These are phyloP conservation scores for Umbilicus rupestris DNA, from an alignment of 164 flowering plant genomes.

Conservation along the genomic window DNA sequence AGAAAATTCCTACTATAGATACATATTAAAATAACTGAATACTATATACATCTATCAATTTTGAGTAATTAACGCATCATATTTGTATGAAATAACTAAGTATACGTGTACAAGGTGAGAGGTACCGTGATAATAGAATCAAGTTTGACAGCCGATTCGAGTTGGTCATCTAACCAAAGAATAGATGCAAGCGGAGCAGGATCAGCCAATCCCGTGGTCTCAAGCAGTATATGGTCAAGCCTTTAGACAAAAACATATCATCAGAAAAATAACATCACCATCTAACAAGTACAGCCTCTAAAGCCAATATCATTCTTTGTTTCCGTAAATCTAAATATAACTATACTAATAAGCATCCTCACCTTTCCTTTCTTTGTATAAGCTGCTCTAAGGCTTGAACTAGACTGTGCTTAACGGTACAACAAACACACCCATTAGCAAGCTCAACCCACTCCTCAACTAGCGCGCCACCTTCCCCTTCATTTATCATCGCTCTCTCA, in stretches of 20 bases:
- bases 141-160: constrained; percentile 79
- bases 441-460: constrained; percentile 99
- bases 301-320: neutral
- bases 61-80: neutral
- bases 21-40: neutral
- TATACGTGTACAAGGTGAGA: constrained; percentile 8
- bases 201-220: constrained; percentile 92
- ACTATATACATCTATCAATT: neutral
- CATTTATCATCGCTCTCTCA: constrained; percentile 93
- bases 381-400: constrained; percentile 97
- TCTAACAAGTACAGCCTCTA: neutral
- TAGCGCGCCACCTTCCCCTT: constrained; percentile 75
- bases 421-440: constrained; percentile 97
- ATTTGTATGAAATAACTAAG: neutral
- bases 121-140: constrained; percentile 90
- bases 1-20: neutral
- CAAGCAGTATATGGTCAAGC: constrained; percentile 85
- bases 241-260: constrained; percentile 26
- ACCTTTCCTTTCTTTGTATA: constrained; percentile 81
- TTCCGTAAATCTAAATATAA: too few species aligned
- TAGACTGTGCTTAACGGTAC: constrained; percentile 91
- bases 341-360: neutral
- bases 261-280: constrained; percentile 3
- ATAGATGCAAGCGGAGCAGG: constrained; percentile 96
- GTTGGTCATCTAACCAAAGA: constrained; percentile 98